Evolutionary conservation across 306 rosid genomes (phyloP).

Genomic region (Hippophae rhamnoides): DNA sequence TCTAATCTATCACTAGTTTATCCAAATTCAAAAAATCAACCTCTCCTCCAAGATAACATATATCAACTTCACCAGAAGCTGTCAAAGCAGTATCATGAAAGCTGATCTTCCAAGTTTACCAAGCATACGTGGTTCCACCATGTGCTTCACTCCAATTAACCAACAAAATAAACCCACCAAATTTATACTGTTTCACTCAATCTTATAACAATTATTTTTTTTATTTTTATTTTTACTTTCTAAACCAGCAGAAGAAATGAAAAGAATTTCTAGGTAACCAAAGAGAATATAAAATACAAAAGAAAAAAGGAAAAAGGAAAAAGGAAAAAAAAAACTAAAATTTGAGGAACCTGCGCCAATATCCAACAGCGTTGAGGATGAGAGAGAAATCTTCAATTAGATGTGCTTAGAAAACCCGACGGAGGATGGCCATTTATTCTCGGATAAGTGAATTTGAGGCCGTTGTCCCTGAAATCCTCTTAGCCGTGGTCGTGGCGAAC

Average conservation of each 20-base stretch:
- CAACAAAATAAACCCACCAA: neutral
- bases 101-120: conserved; percentile 80
- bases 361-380: conserved; percentile 59
- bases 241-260: neutral
- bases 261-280: neutral
- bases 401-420: conserved; percentile 69
- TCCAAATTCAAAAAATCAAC: conserved; percentile 13
- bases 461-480: conserved; percentile 22
- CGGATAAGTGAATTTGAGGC: conserved; percentile 68
- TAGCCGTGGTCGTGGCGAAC: conserved; percentile 7
- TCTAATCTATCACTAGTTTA: neutral
- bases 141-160: conserved; percentile 72
- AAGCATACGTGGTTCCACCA: conserved; percentile 89
- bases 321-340: neutral
- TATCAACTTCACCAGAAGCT: conserved; percentile 57
- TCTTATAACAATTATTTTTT: no score
- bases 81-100: conserved; percentile 69
- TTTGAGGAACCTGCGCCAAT: conserved; percentile 69
- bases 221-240: neutral
- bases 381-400: conserved; percentile 64
- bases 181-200: no score
- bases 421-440: conserved; percentile 95
- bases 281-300: neutral
- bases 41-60: conserved; percentile 87
- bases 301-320: neutral